phyloP scores from a whole-genome alignment of 2,329 filamentous ascomycete species.

The Seiridium unicorne region DNA sequence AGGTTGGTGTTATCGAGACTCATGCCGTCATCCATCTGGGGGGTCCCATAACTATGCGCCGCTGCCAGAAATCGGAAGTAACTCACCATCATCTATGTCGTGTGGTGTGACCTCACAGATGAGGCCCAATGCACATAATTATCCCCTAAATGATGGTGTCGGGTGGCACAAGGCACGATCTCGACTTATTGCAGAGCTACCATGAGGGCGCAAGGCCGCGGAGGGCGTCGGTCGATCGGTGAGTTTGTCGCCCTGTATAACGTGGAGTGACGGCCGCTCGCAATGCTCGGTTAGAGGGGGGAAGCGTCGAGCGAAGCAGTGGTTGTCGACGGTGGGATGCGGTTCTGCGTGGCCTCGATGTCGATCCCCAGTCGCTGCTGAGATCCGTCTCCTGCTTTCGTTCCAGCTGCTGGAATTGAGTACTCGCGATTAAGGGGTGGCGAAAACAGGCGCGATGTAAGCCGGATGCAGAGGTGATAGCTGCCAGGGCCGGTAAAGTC shows the following conservation, averaged over 20 bases:
- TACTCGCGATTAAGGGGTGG: background rate
- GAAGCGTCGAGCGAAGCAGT: background rate
- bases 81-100: conserved; percentile 14
- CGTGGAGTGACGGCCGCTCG: background rate
- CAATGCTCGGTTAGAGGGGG: background rate
- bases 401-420: background rate
- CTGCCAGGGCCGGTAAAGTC: no score
- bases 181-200: conserved; percentile 10
- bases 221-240: conserved; percentile 3
- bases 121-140: conserved; percentile 9
- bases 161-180: conserved; percentile 12
- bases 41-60: background rate
- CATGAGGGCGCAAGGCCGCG: conserved; percentile 11
- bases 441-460: background rate
- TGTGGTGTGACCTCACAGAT: conserved; percentile 6
- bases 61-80: background rate
- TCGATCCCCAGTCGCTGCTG: background rate
- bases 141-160: conserved; percentile 3
- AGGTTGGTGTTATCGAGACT: background rate
- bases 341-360: background rate
- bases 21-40: background rate
- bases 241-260: background rate
- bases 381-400: background rate
- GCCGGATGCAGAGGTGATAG: background rate
- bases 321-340: background rate